Base-by-base conservation (phyloP, 148 eudicot species). In the Silene uniflora region DNA sequence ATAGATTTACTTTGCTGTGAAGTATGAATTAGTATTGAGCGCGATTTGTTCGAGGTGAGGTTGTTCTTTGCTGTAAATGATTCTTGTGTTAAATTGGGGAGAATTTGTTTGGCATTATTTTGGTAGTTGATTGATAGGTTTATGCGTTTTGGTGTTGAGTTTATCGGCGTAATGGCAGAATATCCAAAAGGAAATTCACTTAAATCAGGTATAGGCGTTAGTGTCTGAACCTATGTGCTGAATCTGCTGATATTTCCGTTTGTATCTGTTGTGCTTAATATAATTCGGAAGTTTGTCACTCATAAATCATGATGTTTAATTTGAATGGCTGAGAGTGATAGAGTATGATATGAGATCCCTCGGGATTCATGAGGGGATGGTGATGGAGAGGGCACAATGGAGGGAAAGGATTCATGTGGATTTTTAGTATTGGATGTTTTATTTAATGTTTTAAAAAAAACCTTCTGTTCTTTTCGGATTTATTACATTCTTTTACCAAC, bases 101-200 rank as follows among this genome's bases (percentile, higher is more conserved):
- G 16, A 21, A 67, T 22, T 69, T 21, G 35, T 44, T 21, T 46
- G 58, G 27, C n/a, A 2, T 12, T 19, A 21, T 46, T 69, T 52
- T 54, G 73, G 11, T 71, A 49, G 61, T 71, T 71, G 73, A 71
- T 23, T 54, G 61, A 13, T 7, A 7, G 21, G 62, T 6, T 52
- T 4, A 32, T 25, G 60, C 52, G 72, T 68, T 9, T 10, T 16
- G 5, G 35, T 52, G 73, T 25, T 70, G 73, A 70, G 21, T 54
- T 52, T 52, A 21, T 52, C 87, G 83, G 78, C 85, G 86, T 82
- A 83, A 70, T 80, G 84, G 81, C 3, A 86, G 88, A 73, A 81
- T 85, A 19, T 85, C 87, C 0, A 96, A 95, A 81, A 87, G 88
- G 76, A 90, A 84, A 87, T 32, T 32, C 35, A 32, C 4, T 32